These are phyloP conservation scores for Sclerotinia sclerotiorum DNA, from an alignment of 2,329 filamentous ascomycete genomes.

Conservation along the genomic window DNA sequence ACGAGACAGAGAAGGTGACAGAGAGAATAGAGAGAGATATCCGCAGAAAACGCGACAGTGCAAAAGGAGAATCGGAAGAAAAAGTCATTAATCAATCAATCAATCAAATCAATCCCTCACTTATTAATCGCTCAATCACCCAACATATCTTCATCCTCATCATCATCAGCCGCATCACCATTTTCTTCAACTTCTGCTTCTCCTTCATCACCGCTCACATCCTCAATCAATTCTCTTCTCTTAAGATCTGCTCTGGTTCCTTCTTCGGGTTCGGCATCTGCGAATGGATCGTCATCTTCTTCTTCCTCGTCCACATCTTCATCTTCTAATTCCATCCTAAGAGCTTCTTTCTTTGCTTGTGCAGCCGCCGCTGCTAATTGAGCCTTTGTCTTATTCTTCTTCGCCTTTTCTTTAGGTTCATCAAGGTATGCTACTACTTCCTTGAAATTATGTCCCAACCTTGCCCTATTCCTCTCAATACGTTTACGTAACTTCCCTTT, in stretches of 20 bases:
- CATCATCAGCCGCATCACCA: slow-evolving; percentile 38
- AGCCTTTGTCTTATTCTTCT: slow-evolving; percentile 43
- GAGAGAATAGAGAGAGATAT: not conserved
- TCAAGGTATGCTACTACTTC: slow-evolving; percentile 82
- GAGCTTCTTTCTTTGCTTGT: slow-evolving; percentile 46
- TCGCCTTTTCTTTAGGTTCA: slow-evolving; percentile 55
- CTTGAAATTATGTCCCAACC: slow-evolving; percentile 80
- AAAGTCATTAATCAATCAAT: slow-evolving; percentile 15
- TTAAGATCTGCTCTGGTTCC: slow-evolving; percentile 59
- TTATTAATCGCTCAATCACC: slow-evolving; percentile 42
- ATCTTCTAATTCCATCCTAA: slow-evolving; percentile 36
- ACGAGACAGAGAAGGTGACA: no score
- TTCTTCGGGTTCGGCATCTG: slow-evolving; percentile 55
- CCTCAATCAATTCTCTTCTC: slow-evolving; percentile 55
- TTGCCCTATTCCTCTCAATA: slow-evolving; percentile 74
- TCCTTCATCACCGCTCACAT: slow-evolving; percentile 44
- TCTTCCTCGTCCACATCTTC: slow-evolving; percentile 33
- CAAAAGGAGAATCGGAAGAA: slow-evolving; percentile 2
- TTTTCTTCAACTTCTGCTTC: slow-evolving; percentile 40
- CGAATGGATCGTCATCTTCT: slow-evolving; percentile 44
- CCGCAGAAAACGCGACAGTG: not conserved
- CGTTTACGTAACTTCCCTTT: slow-evolving; percentile 67
- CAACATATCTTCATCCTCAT: slow-evolving; percentile 44
- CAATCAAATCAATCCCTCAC: not conserved
- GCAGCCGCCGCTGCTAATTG: slow-evolving; percentile 44